Conservation (phyloP, 805 yeast species). For the Yamadazyma takamatsuzukensis region DNA sequence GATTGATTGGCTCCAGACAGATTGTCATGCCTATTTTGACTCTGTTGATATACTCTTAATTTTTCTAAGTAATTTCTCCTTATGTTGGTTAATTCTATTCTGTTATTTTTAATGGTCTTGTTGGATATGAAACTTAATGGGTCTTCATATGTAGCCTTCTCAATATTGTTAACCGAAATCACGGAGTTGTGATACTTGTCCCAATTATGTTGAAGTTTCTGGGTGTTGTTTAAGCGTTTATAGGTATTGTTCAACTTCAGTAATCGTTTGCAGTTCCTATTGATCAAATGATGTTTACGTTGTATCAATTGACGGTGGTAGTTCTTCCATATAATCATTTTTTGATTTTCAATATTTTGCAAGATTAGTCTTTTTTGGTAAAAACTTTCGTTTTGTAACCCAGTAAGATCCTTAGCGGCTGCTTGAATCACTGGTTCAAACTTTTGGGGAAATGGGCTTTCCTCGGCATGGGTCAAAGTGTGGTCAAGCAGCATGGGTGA, state of each 20-base stretch:
- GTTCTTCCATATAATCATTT: conserved; percentile 32
- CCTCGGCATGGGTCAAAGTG: conserved; percentile 14
- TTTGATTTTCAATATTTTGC: conserved; percentile 18
- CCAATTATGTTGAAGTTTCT: conserved; percentile 13
- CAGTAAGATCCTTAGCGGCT: conserved; percentile 16
- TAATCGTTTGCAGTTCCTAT: conserved; percentile 24
- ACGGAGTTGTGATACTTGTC: conserved; percentile 11
- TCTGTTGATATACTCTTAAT: conserved; percentile 1
- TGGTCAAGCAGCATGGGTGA: conserved; percentile 34
- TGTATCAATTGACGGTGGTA: conserved; percentile 22
- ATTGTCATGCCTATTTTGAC: conserved; percentile 2
- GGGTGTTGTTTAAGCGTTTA: conserved; percentile 18
- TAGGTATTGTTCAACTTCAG: conserved; percentile 27
- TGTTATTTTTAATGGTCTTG: conserved; percentile 13
- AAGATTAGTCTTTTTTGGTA: conserved; percentile 26
- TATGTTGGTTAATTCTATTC: conserved; percentile 29
- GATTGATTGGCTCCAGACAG: too few relatives aligned
- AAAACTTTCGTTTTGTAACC: conserved; percentile 23
- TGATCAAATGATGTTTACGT: conserved; percentile 22
- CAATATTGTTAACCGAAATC: background rate
- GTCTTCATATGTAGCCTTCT: conserved; percentile 2
- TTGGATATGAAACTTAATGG: conserved; percentile 5
- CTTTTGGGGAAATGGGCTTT: background rate
- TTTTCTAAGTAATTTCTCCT: conserved; percentile 12
- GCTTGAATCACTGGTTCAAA: conserved; percentile 1